Evolutionary conservation across 202 grass and related monocot species (phyloP), one percentile per base, ranked within the genome.

Genomic region (Zizania palustris): DNA sequence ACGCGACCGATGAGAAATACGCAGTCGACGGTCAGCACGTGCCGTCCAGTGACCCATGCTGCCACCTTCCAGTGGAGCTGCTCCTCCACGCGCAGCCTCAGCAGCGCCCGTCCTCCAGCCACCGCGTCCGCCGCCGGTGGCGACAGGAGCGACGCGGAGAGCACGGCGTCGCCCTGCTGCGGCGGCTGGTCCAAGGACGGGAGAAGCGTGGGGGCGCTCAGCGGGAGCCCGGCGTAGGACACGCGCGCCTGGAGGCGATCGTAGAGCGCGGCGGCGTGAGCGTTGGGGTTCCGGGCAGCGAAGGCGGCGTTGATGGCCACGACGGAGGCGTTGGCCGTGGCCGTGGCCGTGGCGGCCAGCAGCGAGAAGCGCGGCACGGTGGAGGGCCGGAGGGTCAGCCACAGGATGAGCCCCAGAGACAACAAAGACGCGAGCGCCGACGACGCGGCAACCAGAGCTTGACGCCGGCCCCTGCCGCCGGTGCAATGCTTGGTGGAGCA

Each of bases 21-120:
- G 70, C 94, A 97, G 62, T 89, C 76, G 2, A 93, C 91, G 11
- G 45, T 70, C 55, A 97, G 40, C 9, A 59, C 49, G 74, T 88
- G 90, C 39, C 56, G 48, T 20, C 76, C 73, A 3, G 94, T 92
- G 59, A 97, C 76, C 86, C 88, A 91, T 12, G 72, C 44, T 2
- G 86, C 79, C n/a, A 97, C 88, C 83, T 92, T 97, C 93, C 93
- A 97, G 3, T 84, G 86, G 22, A 97, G 86, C 56, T 84, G 76
- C 41, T 88, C 93, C 64, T 79, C 67, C 13, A 97, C 4, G 67
- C 70, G 80, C 43, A 93, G n/a, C 59, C 59, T 71, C 15, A 97
- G 79, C 62, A 70, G 76, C 46, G 71, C 12, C 63, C 35, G 60
- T 38, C 67, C 80, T 62, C 63, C 79, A 5, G 60, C 20, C 35